Evolutionary conservation across 306 rosid genomes (phyloP).

Genomic region (Purshia tridentata): DNA sequence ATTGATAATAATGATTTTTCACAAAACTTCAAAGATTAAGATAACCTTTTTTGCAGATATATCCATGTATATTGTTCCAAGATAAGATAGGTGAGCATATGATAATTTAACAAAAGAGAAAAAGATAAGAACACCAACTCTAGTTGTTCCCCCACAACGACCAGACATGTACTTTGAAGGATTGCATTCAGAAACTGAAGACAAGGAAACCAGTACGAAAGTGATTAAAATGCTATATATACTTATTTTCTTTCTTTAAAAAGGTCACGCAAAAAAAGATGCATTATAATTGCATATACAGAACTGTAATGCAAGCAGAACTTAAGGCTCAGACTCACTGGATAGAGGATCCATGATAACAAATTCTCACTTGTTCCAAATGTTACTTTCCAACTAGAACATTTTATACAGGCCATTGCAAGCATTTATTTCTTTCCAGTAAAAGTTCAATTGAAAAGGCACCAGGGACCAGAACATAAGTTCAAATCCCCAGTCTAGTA

Average conservation of each 20-base stretch:
- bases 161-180: constrained; percentile 45
- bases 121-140: constrained; percentile 38
- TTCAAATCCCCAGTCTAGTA: constrained; percentile 3
- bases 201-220: constrained; percentile 15
- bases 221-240: constrained; percentile 25
- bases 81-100: not conserved
- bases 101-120: not conserved
- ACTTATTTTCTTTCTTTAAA: not conserved
- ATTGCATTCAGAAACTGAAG: constrained; percentile 52
- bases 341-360: not conserved
- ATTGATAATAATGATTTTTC: not conserved
- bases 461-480: not conserved
- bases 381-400: not conserved
- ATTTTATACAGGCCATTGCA: not conserved
- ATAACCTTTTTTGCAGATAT: not conserved
- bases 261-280: not conserved
- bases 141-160: constrained; percentile 45
- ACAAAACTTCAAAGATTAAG: not conserved
- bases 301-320: not conserved
- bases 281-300: not conserved
- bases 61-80: not conserved
- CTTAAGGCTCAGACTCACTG: not conserved
- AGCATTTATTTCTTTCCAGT: not conserved
- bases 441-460: not conserved
- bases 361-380: not conserved